phyloP scores from a whole-genome alignment of 1,284 basidiomycete genomes.

The Sanghuangporus sanghuang region DNA sequence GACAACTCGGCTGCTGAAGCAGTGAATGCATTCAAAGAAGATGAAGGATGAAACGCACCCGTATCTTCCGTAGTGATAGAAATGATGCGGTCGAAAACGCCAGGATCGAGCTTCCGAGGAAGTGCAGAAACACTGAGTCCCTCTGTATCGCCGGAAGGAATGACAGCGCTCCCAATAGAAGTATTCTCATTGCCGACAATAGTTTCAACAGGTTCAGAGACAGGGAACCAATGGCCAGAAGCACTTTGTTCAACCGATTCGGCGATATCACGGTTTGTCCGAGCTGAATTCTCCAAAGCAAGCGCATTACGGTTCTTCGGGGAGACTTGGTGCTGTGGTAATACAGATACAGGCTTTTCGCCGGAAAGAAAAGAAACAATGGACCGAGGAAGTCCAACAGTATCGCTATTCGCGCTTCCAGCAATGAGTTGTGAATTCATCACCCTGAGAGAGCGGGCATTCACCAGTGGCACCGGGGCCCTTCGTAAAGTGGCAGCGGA shows the following conservation, averaged over 20 bases:
- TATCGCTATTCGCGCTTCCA: background rate
- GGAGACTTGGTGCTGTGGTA: background rate
- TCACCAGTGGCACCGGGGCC: background rate
- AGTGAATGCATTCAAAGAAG: background rate
- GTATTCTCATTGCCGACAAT: background rate
- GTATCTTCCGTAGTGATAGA: background rate
- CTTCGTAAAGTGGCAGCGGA: background rate
- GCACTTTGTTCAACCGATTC: background rate
- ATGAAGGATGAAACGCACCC: background rate
- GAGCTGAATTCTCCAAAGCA: background rate
- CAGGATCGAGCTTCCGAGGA: too few species aligned
- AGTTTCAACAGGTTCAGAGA: background rate
- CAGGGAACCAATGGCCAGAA: background rate
- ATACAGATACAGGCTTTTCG: background rate
- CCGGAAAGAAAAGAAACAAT: background rate
- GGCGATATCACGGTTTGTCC: background rate
- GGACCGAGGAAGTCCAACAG: background rate
- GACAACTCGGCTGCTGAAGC: background rate
- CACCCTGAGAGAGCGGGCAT: background rate
- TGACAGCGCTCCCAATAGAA: too few species aligned
- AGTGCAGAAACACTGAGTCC: too few species aligned
- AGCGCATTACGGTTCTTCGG: background rate
- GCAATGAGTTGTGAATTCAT: background rate
- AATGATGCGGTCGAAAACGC: background rate
- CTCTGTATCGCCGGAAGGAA: too few species aligned